Evolutionary conservation across 1,284 basidiomycete species (phyloP), one percentile per base, ranked within the genome.

Genomic region (Fomitopsis schrenkii): DNA sequence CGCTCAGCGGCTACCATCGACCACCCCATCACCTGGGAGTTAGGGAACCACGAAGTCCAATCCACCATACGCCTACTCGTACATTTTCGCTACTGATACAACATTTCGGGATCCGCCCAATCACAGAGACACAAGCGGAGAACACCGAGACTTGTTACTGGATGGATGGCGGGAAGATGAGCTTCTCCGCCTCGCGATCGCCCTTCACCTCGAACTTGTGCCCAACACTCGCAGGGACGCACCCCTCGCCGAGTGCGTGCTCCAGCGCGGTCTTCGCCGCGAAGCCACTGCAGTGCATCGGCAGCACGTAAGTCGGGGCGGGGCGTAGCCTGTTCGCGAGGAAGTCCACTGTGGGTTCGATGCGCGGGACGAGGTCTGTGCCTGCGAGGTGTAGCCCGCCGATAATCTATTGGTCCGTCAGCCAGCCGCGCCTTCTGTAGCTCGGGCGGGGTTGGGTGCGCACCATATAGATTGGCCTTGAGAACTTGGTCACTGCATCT

Each of bases 241-340:
- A 88, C 1, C 84, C 84, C 55, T 89, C 83, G 19, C 90, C 91
- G 14, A 94, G 77, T 2, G 82, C 88, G 8, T 75, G 74, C 68
- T 87, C 83, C 64, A 94, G 74, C 5, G 86, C 87, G 1, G 90
- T 71, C 70, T 93, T 91, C 33, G 82, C 82, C 36, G 81, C 80
- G 68, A 93, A 90, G 0, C 92, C 91, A 1, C 89, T 85, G 67
- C 92, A 94, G 72, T 94, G 93, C 84, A 94, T 90, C 0, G 92
- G 92, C 0, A 94, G 78, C 44, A 94, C 75, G 66, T 88, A 93
- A 0, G 79, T 80, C 0, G 90, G 90, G 0, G 83, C 74, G 5
- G 90, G 91, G 12, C 77, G 70, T 33, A 93, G 73, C 58, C 80
- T 71, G 28, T 79, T 75, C 0, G 86, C 80, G 38, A 94, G 75